Percentiles rank a stretch among this genome's conserved stretches.
These are phyloP conservation scores for Xerophyta viscosa DNA, from an alignment of 106 monocot species.

Conservation along the genomic window DNA sequence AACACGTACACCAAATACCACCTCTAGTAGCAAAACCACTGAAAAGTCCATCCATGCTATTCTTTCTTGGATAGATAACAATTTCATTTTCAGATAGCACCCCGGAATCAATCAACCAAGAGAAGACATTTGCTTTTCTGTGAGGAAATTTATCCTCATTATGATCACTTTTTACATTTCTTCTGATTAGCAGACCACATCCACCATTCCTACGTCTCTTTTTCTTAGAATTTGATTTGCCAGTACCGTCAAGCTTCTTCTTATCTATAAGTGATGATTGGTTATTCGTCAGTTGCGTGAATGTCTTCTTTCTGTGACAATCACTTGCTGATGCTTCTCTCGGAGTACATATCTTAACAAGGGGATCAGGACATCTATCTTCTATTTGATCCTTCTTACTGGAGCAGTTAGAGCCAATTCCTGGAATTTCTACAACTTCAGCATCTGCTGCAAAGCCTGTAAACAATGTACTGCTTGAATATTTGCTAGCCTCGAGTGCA, in stretches of 20 bases:
- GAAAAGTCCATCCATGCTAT: conserved; percentile 4
- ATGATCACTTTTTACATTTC: conserved; percentile 12
- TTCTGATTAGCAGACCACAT: conserved; percentile 23
- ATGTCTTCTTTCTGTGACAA: conserved; percentile 1
- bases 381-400: conserved; percentile 4
- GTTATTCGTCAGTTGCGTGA: background rate
- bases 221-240: conserved; percentile 3
- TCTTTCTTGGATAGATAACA: conserved; percentile 25
- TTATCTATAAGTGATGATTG: conserved; percentile 8
- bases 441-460: conserved; percentile 11
- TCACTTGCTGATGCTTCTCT: background rate
- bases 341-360: conserved; percentile 8
- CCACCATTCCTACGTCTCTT: conserved; percentile 24
- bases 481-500: conserved; percentile 8
- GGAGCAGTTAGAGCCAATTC: background rate
- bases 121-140: conserved; percentile 34
- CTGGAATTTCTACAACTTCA: background rate
- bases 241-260: conserved; percentile 1
- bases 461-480: conserved; percentile 10
- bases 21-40: conserved; percentile 26
- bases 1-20: conserved; percentile 47
- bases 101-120: conserved; percentile 63
- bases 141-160: conserved; percentile 4
- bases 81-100: conserved; percentile 38
- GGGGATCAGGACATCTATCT: background rate